Base-by-base conservation (phyloP, 192 early-diverging fungal genomes). In the Coemansia sp. region DNA sequence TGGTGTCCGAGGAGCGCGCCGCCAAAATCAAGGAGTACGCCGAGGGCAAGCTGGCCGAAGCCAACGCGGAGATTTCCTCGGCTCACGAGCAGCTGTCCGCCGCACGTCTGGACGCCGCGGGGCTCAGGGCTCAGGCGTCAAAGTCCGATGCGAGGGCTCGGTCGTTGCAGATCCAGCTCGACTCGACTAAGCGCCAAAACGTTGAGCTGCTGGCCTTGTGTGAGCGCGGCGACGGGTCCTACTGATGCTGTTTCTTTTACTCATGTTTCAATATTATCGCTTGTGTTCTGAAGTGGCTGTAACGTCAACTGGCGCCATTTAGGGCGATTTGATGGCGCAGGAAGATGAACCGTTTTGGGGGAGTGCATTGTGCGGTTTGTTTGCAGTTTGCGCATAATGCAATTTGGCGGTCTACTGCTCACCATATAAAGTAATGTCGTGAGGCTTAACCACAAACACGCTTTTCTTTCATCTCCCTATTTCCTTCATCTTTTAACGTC, bases 141-240 rank as follows among this genome's bases (percentile, higher is more conserved):
- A 73, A 74, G 44, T 57, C 77, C 0, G 77, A 79, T 27, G 64
- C 71, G 16, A 65, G 69, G 24, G 50, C 66, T 41, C 64, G 44
- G 53, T 79, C 77, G 8, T 48, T 71, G 39, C 68, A 73, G 69
- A 79, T 74, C 59, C 72, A 79, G 63, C 68, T 79, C 16, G 72
- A 79, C 36, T 73, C 72, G 42, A 66, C 72, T 5, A 79, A 74
- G 59, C 67, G 71, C 24, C 81, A 78, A 59, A 83, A 78, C 51
- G 66, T 75, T 50, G 72, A 83, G 62, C 76, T 83, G 37, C 44
- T 83, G 57, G 71, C 64, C 0, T 37, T 76, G 54, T 75, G 69
- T 48, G 70, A 81, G 46, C 11, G 60, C 42, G 21, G 31, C 19
- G 29, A 59, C 8, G 59, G 59, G 8, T 40, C 59, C 4, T 36